Evolutionary conservation across 257 asterid species (phyloP), one percentile per base, ranked within the genome.

Genomic region (Jacaranda copaia): DNA sequence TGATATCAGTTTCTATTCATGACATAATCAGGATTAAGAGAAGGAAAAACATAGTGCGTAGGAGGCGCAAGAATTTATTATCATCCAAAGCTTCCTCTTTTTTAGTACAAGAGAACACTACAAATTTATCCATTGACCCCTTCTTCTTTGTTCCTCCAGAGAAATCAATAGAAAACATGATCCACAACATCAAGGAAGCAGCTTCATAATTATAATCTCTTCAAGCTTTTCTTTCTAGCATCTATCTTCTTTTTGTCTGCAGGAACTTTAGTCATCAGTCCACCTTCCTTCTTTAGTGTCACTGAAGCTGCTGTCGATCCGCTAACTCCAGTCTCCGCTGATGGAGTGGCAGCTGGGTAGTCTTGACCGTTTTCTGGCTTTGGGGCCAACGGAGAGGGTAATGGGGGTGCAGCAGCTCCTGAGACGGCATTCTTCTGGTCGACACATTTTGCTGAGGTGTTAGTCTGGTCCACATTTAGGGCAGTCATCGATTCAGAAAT

Each of bases 181-280:
- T 36, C 46, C 43, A 61, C 20, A 25, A 25, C 32, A 25, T 25
- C 32, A 25, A 25, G 32, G 32, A 25, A 13, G 8, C 6, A 42
- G 46, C 53, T 48, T 48, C 11, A n/a, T n/a, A 9, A 55, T 86
- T 82, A 92, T 81, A 88, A 84, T 89, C 99, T 92, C 90, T 91
- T 91, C 87, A 94, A 85, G 85, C 96, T 92, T 78, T 88, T 93
- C 91, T 95, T 95, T 77, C 98, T 88, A 3, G 97, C 98, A 81
- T 95, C 99, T 25, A 91, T 85, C 91, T 90, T 95, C 93, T 87
- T 95, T 70, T 90, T 93, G 85, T 90, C 99, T 2, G 86, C 85
- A 0, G 90, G 88, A 76, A 78, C 89, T 84, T 89, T 95, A 3
- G 81, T 74, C 82, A 82, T 74, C 82, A 82, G 43, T 43, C 86